A percentile compares a stretch with the other conserved stretches of the same genome.
These are phyloP conservation scores for Blastomyces gilchristii DNA, from an alignment of 2,329 filamentous ascomycete genomes.

Conservation along the genomic window DNA sequence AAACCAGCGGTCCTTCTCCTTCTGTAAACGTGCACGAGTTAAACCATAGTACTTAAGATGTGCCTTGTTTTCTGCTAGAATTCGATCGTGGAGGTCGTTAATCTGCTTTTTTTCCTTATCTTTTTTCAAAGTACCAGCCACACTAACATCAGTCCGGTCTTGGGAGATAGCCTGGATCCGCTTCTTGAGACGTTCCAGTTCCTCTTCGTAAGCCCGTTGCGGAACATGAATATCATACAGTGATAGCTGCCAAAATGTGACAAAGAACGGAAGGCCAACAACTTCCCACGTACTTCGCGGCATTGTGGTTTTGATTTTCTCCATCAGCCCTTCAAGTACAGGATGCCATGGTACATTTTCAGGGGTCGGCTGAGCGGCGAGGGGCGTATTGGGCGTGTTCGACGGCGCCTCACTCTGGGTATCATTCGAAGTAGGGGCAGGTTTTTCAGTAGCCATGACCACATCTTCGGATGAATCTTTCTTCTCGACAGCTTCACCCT, in stretches of 20 bases:
- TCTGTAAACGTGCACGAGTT: constrained; percentile 58
- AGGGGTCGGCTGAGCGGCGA: constrained; percentile 23
- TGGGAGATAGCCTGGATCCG: constrained; percentile 57
- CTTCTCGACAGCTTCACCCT: constrained; percentile 29
- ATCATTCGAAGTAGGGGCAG: constrained; percentile 11
- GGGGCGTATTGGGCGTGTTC: constrained; percentile 16
- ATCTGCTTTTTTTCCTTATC: constrained; percentile 61
- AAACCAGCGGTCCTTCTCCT: constrained; percentile 74
- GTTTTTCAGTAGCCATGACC: constrained; percentile 13
- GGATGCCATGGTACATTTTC: constrained; percentile 51
- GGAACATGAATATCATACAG: constrained; percentile 72
- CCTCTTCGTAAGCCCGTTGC: constrained; percentile 64
- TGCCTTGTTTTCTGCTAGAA: constrained; percentile 62
- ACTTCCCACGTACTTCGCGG: constrained; percentile 56
- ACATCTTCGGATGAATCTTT: constrained; percentile 19
- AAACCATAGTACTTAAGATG: constrained; percentile 58
- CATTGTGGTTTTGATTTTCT: constrained; percentile 53
- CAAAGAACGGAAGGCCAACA: constrained; percentile 71
- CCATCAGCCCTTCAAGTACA: constrained; percentile 63
- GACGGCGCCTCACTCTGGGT: constrained; percentile 8
- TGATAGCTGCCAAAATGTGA: constrained; percentile 84
- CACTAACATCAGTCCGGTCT: constrained; percentile 63
- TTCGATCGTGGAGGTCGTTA: constrained; percentile 55
- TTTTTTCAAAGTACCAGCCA: constrained; percentile 54
- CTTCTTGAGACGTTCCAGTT: constrained; percentile 58